phyloP scores from a whole-genome alignment of 1,284 basidiomycete genomes.

The Meira miltonrushii region DNA sequence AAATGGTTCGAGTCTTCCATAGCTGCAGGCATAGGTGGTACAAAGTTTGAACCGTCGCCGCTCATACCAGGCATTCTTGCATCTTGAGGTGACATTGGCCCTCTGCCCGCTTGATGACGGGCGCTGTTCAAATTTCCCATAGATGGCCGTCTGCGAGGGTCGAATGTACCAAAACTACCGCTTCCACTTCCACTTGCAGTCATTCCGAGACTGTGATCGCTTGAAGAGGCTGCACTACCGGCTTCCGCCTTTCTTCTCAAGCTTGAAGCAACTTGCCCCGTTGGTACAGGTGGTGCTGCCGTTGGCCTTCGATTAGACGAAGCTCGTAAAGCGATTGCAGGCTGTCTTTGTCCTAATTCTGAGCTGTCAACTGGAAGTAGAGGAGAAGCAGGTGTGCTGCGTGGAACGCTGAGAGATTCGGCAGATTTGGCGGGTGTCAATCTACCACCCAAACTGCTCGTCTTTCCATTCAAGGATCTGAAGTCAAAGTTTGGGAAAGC shows the following conservation, averaged over 20 bases:
- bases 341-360: neutral
- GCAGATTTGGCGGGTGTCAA: neutral
- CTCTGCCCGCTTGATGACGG: too few species aligned
- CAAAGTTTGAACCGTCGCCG: too few species aligned
- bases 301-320: conserved; percentile 34
- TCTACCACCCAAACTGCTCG: neutral
- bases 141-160: conserved; percentile 4
- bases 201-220: neutral
- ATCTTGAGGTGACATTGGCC: too few species aligned
- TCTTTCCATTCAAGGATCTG: neutral
- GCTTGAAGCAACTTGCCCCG: conserved; percentile 28
- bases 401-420: neutral
- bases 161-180: conserved; percentile 1
- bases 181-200: neutral
- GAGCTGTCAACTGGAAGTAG: neutral
- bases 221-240: conserved; percentile 1
- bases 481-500: conserved; percentile 47
- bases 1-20: too few species aligned
- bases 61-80: too few species aligned
- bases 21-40: too few species aligned
- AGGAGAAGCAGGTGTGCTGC: neutral
- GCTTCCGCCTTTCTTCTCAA: conserved; percentile 41
- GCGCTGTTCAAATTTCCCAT: neutral
- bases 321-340: conserved; percentile 21
- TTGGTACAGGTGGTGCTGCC: conserved; percentile 30